Evolutionary conservation across 192 early-diverging fungal genomes (phyloP).

Genomic region (Dimargaris verticillata): DNA sequence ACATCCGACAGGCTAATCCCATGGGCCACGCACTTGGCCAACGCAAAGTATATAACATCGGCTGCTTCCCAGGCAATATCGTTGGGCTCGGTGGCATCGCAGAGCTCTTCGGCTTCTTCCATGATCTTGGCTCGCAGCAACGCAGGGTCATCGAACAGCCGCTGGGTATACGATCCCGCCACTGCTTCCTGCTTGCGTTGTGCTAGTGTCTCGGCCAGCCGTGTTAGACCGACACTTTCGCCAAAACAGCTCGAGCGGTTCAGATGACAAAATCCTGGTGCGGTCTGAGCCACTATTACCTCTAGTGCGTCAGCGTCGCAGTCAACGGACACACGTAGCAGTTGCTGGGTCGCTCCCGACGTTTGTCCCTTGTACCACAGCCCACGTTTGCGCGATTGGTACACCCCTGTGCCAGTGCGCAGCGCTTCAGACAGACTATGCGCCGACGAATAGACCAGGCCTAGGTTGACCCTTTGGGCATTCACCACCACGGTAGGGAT

Average conservation of each 20-base stretch:
- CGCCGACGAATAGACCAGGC: conserved; percentile 79
- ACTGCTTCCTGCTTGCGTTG: conserved; percentile 57
- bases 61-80: conserved; percentile 93
- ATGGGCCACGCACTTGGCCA: conserved; percentile 66
- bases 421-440: conserved; percentile 72
- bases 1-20: conserved; percentile 75
- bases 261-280: conserved; percentile 85
- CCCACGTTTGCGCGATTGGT: conserved; percentile 71
- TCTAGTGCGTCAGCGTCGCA: conserved; percentile 81
- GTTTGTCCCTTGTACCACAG: conserved; percentile 95
- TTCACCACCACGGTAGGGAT: conserved; percentile 87
- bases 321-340: conserved; percentile 63
- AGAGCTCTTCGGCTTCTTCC: conserved; percentile 90
- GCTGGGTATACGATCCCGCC: conserved; percentile 76
- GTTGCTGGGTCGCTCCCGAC: conserved; percentile 82
- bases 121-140: conserved; percentile 83
- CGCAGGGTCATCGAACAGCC: conserved; percentile 67
- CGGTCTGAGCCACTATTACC: conserved; percentile 74
- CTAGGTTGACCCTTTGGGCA: conserved; percentile 71
- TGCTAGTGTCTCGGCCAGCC: conserved; percentile 49
- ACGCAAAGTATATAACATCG: conserved; percentile 89
- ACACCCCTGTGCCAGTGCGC: conserved; percentile 67
- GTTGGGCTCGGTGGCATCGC: conserved; percentile 49
- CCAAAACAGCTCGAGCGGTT: conserved; percentile 89
- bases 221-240: conserved; percentile 39